Evolutionary conservation across 805 yeast genomes (phyloP), one percentile per base, ranked within the genome.

Genomic region (Cyberlindnera maclurae): DNA sequence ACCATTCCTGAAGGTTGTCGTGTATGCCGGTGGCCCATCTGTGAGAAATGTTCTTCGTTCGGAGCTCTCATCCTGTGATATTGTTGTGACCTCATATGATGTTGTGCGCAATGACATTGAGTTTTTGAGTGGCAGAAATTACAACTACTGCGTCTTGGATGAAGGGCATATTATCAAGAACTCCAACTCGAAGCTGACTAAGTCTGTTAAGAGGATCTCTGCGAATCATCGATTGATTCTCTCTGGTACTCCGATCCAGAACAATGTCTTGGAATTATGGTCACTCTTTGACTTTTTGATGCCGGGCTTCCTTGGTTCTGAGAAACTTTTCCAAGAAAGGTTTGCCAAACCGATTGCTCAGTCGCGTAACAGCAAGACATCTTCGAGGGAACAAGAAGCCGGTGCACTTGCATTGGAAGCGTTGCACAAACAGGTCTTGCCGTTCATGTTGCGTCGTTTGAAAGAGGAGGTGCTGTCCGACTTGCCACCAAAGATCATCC

Each of bases 281-380:
- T 93, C 98, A 4, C 67, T 93, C 54, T 93, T 93, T 67, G 98
- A 93, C 60, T 93, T 88, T 60, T 69, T 93, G 59, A 93, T 93
- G 99, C 99, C 99, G 2, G 99, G 99, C 0, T 93, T 93, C 55
- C 67, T 93, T 47, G 99, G 99, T 12, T 80, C 94, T 3, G 98
- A 93, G 55, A 90, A 88, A 60, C 73, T 82, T 36, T 93, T 93
- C 66, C 93, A 88, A 54, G 97, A 90, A 45, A 75, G 89, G 49
- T 93, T 90, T 69, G 94, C 97, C n/a, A 89, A 89, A 55, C 99
- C 99, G 3, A 93, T 93, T 58, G 90, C 97, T 3, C 90, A 95
- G 2, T 82, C 95, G 30, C 71, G 96, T 55, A 86, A 84, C 49
- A 80, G 87, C 49, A 90, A 89, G 57, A 85, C 89, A 0, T 75